These are phyloP conservation scores for Priceomyces melissophilus DNA, from an alignment of 805 yeast genomes.

Conservation along the genomic window DNA sequence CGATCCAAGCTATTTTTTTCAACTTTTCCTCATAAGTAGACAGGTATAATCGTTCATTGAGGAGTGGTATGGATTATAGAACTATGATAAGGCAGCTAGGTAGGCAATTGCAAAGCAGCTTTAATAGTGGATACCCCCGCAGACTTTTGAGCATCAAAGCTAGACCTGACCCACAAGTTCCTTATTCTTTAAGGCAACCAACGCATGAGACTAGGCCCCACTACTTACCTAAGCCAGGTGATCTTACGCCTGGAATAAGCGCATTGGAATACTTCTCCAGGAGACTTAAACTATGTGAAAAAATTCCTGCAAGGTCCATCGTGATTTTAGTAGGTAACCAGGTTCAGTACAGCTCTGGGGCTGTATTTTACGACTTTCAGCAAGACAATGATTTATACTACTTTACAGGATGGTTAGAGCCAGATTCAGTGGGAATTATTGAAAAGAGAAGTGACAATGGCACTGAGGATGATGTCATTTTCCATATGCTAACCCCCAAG, in stretches of 20 bases:
- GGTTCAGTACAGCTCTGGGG: conserved; percentile 78
- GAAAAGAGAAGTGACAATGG: conserved; percentile 56
- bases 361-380: conserved; percentile 88
- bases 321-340: conserved; percentile 74
- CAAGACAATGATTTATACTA: conserved; percentile 88
- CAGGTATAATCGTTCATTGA: too few relatives aligned
- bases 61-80: too few relatives aligned
- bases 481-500: conserved; percentile 84
- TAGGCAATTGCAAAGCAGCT: conserved; percentile 1
- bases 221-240: conserved; percentile 67
- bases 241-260: conserved; percentile 82
- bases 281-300: conserved; percentile 53
- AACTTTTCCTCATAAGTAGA: not conserved
- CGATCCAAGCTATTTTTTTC: not conserved
- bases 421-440: conserved; percentile 66
- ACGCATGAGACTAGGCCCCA: conserved; percentile 78
- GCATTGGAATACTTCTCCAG: conserved; percentile 80
- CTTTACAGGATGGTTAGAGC: conserved; percentile 90
- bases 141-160: conserved; percentile 11
- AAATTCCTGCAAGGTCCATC: conserved; percentile 59
- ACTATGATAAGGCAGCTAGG: too few relatives aligned
- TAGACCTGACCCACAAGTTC: conserved; percentile 21
- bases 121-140: not conserved
- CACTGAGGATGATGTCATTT: conserved; percentile 46
- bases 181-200: conserved; percentile 75